Evolutionary conservation across 352 stramenopile species (phyloP), one percentile per base, ranked within the genome.

Genomic region (Pythium plurisporium): DNA sequence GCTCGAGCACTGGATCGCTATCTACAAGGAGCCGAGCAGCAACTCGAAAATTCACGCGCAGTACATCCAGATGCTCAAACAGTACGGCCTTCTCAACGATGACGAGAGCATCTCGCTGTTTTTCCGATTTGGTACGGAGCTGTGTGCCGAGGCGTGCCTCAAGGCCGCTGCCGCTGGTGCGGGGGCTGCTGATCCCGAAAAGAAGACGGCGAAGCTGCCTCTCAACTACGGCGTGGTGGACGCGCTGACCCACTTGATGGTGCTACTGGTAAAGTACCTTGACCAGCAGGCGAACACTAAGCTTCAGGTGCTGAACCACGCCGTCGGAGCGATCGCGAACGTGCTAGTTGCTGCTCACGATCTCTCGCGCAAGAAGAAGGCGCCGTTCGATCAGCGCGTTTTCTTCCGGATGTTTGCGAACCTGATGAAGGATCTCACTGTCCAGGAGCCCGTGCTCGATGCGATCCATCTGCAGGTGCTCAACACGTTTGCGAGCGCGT

Each of bases 341-440:
- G 89, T 96, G 38, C 81, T 99, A 57, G 92, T 98, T 40, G 90
- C 87, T 8, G 65, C 84, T 3, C 83, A 94, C 46, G 83, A 95
- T 45, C 54, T 87, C 38, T 84, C 79, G 29, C 79, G 80, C 57
- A 94, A 93, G 69, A 90, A 91, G 65, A 89, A 94, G 59, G 72
- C 66, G 10, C 52, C 69, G 5, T 99, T 99, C 63, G 97, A 99
- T 69, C 96, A 99, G 67, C 86, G 96, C 38, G 96, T 98, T 31
- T 99, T 98, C 83, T 99, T 99, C 74, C 89, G 97, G 46, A 82
- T 99, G 69, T 91, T 99, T 19, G 85, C 98, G 25, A 98, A 98
- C 75, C 80, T 99, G 27, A 89, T 99, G 45, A 96, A 98, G 61
- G 97, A 99, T 60, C 66, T 99, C 48, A 99, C 97, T 46, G 86